Evolutionary conservation across 148 eudicot genomes (phyloP), one percentile per base, ranked within the genome.

Genomic region (Tetragonia tetragonoides): DNA sequence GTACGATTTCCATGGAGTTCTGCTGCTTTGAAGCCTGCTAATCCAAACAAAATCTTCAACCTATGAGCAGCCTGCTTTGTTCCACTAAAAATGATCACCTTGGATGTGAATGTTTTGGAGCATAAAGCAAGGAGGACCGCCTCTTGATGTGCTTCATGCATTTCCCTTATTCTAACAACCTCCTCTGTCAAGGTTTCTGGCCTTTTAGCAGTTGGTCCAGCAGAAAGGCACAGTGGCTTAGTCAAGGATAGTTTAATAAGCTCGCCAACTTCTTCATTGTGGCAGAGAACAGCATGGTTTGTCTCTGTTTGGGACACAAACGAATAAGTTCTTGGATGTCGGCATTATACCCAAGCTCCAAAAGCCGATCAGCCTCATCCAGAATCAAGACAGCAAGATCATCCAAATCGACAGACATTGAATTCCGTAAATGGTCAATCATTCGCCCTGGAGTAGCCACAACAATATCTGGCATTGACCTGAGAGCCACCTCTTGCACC

Each of bases 401-500:
- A 67, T 93, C 99, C 78, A 93, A 85, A 85, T 93, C 93, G 44
- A 95, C 90, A 11, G 99, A 93, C 96, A 91, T 87, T 78, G 99
- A 95, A 84, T 95, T 95, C 47, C 97, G 97, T 74, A 95, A 75
- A 83, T 95, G 99, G 75, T 95, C 99, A 78, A 95, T 92, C 90
- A 95, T 93, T 71, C 99, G 93, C 64, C 99, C 99, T 3, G 97
- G 99, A 75, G 99, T 93, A 28, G 99, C 99, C 76, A 95, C 97
- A 80, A 95, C 97, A 49, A 91, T 89, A 90, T 95, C 99, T 46
- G 99, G 99, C 93, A 86, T 79, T 61, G 97, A 85, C 82, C 99
- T 87, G 79, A 95, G 80, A 17, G 90, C 95, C 63, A 86, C 84
- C 83, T 90, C 97, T 89, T 95, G 99, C 78, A 83, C 85, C 99